phyloP scores from a whole-genome alignment of 176 grass and related monocot species.

The Chrysopogon serrulatus region DNA sequence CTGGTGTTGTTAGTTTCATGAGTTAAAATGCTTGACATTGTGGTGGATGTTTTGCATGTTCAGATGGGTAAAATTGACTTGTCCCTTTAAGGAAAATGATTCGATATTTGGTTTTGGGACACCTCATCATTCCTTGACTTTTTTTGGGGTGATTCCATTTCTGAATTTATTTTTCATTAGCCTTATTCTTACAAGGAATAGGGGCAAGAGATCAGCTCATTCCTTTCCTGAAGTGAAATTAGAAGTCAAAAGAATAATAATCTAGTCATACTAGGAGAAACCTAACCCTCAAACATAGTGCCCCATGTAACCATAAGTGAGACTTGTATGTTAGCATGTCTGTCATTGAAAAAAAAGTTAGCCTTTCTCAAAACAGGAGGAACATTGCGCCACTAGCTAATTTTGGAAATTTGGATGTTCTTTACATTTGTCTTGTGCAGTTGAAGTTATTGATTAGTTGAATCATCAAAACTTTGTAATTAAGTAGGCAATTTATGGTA shows the following conservation, averaged over 20 bases:
- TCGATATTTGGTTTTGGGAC: neutral
- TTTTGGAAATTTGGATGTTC: neutral
- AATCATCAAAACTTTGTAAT: neutral
- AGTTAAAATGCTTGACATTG: neutral
- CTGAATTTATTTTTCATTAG: neutral
- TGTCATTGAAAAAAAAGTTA: neutral
- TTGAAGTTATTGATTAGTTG: neutral
- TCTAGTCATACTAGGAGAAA: neutral
- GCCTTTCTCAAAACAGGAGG: neutral
- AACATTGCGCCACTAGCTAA: neutral
- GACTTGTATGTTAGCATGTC: neutral
- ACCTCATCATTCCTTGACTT: neutral
- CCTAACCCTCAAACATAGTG: neutral
- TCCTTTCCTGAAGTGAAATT: neutral
- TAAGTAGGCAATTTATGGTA: neutral
- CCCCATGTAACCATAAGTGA: neutral
- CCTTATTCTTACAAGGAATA: neutral
- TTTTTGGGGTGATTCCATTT: neutral
- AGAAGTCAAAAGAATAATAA: neutral
- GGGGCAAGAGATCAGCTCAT: neutral
- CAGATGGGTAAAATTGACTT: neutral
- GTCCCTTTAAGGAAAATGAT: neutral
- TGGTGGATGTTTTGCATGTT: neutral
- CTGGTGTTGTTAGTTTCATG: neutral
- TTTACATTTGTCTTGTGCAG: neutral